A percentile compares a stretch with the other conserved stretches of the same genome.
Conservation (phyloP, 139 green algal genomes). For the Marvania coccoides region DNA sequence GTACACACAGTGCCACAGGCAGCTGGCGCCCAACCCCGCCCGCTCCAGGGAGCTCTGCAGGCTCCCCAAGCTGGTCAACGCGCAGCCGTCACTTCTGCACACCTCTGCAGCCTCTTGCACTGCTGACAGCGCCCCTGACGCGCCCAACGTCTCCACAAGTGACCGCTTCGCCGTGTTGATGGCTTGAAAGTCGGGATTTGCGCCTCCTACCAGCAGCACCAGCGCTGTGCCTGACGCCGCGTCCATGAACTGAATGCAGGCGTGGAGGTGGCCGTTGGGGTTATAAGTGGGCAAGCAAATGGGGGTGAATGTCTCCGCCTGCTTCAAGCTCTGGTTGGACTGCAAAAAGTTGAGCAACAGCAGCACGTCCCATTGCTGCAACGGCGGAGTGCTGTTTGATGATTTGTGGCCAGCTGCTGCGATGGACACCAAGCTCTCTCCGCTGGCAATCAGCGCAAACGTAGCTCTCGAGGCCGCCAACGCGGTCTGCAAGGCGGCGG, state of each 20-base stretch:
- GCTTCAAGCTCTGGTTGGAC: conserved; percentile 44
- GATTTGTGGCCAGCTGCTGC: no score
- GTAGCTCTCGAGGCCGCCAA: neutral
- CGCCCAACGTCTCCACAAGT: neutral
- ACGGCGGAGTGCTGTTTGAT: conserved; percentile 8
- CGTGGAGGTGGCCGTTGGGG: conserved; percentile 67
- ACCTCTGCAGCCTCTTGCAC: conserved; percentile 17
- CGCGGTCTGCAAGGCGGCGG: conserved; percentile 31
- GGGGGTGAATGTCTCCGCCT: conserved; percentile 59
- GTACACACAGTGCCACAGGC: conserved; percentile 19
- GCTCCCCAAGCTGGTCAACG: neutral
- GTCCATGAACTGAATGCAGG: conserved; percentile 64
- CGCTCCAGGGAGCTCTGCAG: neutral
- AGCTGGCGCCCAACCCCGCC: neutral
- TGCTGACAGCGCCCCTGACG: neutral
- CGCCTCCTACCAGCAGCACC: conserved; percentile 16
- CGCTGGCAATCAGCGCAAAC: conserved; percentile 41
- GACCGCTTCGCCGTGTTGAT: neutral
- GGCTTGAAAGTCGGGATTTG: neutral
- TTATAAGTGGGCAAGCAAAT: conserved; percentile 80
- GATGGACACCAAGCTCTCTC: conserved; percentile 24
- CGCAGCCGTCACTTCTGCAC: neutral
- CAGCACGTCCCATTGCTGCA: conserved; percentile 67
- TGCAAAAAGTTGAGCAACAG: conserved; percentile 71
- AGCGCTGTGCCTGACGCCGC: conserved; percentile 3